Evolutionary conservation across 2,329 filamentous ascomycete species (phyloP), one percentile per base, ranked within the genome.

Genomic region (Diaporthe destruens): DNA sequence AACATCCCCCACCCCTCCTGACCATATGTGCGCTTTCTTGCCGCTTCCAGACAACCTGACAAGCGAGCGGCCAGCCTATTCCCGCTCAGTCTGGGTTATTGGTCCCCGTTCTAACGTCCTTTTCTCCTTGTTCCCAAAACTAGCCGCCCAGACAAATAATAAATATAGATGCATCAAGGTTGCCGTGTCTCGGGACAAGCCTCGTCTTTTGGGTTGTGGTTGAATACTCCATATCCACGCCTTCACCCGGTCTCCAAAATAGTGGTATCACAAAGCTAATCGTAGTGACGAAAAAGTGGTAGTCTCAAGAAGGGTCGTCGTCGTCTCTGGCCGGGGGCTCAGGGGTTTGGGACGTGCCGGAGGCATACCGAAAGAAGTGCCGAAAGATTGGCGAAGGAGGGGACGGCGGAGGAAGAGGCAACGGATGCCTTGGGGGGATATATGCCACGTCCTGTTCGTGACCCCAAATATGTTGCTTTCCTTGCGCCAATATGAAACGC

Each of bases 341-440:
- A 57, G 56, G 47, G 57, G 55, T 39, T 23, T 29, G 57, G 34
- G 44, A 63, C 63, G 56, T 69, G 63, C 54, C 29, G 25, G 36
- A 56, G 59, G 47, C 71, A 57, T 66, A 70, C 66, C 68, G 55
- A 51, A 72, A 69, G 71, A 73, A 70, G 68, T 70, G 32, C 57
- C 55, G 68, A 71, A 78, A 76, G 77, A 75, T 53, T 76, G 68
- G 74, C 77, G 72, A 83, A 84, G 78, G 83, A 84, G 78, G 79
- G 83, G 81, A 84, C 78, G 81, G 82, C 80, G 79, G 81, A 82
- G 79, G 78, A 79, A 65, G 75, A 70, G 77, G 73, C 75, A 74
- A 75, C 72, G 75, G 75, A 76, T 72, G 72, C 71, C 76, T 77
- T 16, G 39, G 76, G 76, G 76, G 29, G 20, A 42, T 11, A 71